These are phyloP conservation scores for Novymonas esmeraldas DNA, from an alignment of 208 protist genomes.

Conservation along the genomic window DNA sequence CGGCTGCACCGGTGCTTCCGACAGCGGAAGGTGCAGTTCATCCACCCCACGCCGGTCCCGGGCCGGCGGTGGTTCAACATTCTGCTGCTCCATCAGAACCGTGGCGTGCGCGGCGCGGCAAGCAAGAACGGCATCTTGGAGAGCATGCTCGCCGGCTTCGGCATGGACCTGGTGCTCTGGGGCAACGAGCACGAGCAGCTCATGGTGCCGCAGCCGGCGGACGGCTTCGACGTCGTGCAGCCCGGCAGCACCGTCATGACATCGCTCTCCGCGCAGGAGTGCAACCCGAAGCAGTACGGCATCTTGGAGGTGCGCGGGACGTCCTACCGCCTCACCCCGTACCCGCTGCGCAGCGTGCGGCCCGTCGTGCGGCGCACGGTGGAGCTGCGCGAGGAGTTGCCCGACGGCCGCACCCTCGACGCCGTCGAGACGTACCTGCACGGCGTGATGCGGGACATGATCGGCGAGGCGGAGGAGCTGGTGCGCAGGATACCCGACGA, in stretches of 20 bases:
- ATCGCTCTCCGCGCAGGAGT: slow-evolving; percentile 93
- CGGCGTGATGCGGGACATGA: slow-evolving; percentile 78
- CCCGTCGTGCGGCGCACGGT: slow-evolving; percentile 92
- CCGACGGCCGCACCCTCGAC: slow-evolving; percentile 66
- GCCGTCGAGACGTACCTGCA: slow-evolving; percentile 87
- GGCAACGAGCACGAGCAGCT: slow-evolving; percentile 99
- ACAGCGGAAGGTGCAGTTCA: slow-evolving; percentile 93
- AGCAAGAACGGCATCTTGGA: slow-evolving; percentile 94
- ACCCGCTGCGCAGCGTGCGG: slow-evolving; percentile 90
- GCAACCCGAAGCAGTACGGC: slow-evolving; percentile 94
- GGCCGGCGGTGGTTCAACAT: slow-evolving; percentile 96
- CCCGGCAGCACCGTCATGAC: slow-evolving; percentile 97
- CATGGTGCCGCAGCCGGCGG: slow-evolving; percentile 86
- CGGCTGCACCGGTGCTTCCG: slow-evolving; percentile 96
- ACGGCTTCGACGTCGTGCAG: slow-evolving; percentile 95
- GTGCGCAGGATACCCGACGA: slow-evolving; percentile 74
- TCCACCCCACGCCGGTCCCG: slow-evolving; percentile 69
- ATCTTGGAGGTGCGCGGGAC: slow-evolving; percentile 84
- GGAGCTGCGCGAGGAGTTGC: slow-evolving; percentile 63
- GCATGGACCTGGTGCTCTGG: slow-evolving; percentile 98
- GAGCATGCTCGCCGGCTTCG: slow-evolving; percentile 91
- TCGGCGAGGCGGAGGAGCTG: slow-evolving; percentile 76
- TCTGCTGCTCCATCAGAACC: slow-evolving; percentile 98
- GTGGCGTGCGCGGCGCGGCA: slow-evolving; percentile 67
- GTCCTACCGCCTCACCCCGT: slow-evolving; percentile 88